A percentile compares a stretch with the other conserved stretches of the same genome.
Conservation (phyloP, 345 rosid species). For the Cardiospermum halicacabum region DNA sequence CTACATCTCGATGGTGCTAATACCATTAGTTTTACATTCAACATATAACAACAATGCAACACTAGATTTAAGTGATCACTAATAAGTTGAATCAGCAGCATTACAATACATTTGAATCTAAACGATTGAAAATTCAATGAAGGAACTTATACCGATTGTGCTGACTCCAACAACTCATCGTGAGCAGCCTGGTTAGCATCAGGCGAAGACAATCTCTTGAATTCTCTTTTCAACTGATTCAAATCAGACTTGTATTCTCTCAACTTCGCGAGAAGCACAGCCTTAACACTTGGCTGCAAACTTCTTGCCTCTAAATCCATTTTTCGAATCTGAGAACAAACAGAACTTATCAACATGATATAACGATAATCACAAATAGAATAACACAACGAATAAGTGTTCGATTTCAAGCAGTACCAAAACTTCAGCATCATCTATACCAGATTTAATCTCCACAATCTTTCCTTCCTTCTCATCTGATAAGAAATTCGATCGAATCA, state of each 20-base stretch:
- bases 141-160: constrained; percentile 35
- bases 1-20: not conserved
- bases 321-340: constrained; percentile 55
- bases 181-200: constrained; percentile 47
- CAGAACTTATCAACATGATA: not conserved
- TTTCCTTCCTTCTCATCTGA: constrained; percentile 60
- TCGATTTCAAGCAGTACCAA: constrained; percentile 37
- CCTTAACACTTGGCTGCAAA: constrained; percentile 74
- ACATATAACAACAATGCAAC: not conserved
- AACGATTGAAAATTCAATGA: not conserved
- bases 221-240: constrained; percentile 73
- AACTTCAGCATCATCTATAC: constrained; percentile 80
- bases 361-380: not conserved
- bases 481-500: constrained; percentile 1
- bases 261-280: constrained; percentile 74
- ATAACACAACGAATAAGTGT: not conserved
- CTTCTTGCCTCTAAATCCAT: constrained; percentile 94
- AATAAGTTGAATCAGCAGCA: constrained; percentile 1
- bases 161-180: constrained; percentile 65
- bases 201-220: constrained; percentile 52
- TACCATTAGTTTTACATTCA: not conserved
- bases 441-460: constrained; percentile 56
- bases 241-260: constrained; percentile 87
- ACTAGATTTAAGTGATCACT: not conserved
- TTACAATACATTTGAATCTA: not conserved